A percentile compares a stretch with the other conserved stretches of the same genome.
Conservation (phyloP, 805 yeast species). For the Wickerhamomyces bisporus region DNA sequence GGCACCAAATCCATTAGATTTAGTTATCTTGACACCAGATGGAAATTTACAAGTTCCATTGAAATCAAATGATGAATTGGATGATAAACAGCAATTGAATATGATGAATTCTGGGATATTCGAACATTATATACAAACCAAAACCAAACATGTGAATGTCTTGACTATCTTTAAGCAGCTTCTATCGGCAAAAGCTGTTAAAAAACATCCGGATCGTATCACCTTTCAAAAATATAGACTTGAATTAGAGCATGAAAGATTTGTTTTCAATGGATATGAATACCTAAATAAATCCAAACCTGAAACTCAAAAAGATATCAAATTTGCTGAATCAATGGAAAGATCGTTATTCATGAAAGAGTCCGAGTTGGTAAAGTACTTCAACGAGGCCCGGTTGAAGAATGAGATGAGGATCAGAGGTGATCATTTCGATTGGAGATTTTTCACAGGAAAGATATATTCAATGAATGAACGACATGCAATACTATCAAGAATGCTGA, state of each 20-base stretch:
- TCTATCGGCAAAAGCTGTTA: not conserved
- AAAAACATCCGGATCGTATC: not conserved
- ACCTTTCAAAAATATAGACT: not conserved
- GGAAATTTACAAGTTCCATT: conserved; percentile 2
- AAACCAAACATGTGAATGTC: not conserved
- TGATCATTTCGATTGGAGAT: conserved; percentile 52
- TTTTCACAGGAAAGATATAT: conserved; percentile 43
- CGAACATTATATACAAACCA: not conserved
- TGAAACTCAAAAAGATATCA: conserved; percentile 15
- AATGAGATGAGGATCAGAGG: conserved; percentile 9
- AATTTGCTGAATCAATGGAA: conserved; percentile 23
- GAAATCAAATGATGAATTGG: not conserved
- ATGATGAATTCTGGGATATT: conserved; percentile 1
- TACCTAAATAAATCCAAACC: conserved; percentile 5
- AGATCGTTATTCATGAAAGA: conserved; percentile 24
- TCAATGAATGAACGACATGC: conserved; percentile 35
- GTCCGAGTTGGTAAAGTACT: conserved; percentile 32
- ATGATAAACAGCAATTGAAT: conserved; percentile 3
- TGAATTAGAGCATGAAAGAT: conserved; percentile 1
- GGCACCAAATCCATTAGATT: not conserved
- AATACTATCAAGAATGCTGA: conserved; percentile 37
- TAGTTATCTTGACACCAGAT: not conserved
- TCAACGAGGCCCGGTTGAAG: conserved; percentile 17
- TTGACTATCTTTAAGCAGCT: not conserved
- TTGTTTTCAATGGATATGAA: not conserved